A percentile compares a stretch with the other conserved stretches of the same genome.
These are phyloP conservation scores for Sclerotiophoma versabilis DNA, from an alignment of 2,329 filamentous ascomycete genomes.

Conservation along the genomic window DNA sequence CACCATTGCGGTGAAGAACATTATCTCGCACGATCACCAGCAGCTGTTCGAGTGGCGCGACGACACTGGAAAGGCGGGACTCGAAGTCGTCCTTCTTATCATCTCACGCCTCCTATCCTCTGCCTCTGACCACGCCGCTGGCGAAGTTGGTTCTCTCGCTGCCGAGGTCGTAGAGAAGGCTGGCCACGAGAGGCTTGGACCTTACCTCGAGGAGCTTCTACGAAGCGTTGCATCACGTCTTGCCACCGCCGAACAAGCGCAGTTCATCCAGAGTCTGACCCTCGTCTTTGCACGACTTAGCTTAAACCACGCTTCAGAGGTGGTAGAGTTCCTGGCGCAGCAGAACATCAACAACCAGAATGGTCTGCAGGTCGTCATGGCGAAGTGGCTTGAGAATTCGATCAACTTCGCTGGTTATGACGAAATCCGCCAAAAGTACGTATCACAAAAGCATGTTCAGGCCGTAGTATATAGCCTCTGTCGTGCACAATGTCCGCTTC, in stretches of 20 bases:
- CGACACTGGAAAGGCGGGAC: constrained; percentile 75
- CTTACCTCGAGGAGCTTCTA: constrained; percentile 86
- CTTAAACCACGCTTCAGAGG: constrained; percentile 82
- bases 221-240: constrained; percentile 87
- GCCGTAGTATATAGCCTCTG: background rate
- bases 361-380: constrained; percentile 86
- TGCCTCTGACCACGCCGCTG: constrained; percentile 85
- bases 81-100: constrained; percentile 89
- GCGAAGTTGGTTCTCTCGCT: constrained; percentile 94
- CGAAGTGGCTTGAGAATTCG: constrained; percentile 97
- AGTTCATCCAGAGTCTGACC: constrained; percentile 94
- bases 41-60: constrained; percentile 91
- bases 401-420: constrained; percentile 98
- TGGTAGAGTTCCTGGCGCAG: constrained; percentile 88
- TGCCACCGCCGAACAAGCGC: constrained; percentile 80
- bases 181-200: constrained; percentile 86
- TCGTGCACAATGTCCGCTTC: background rate
- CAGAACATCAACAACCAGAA: constrained; percentile 80
- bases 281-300: constrained; percentile 93
- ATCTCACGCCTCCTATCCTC: constrained; percentile 89
- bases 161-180: constrained; percentile 96
- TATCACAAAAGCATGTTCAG: constrained; percentile 20
- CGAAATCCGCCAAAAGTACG: constrained; percentile 93
- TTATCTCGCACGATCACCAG: constrained; percentile 86
- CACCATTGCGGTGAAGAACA: constrained; percentile 85